Base-by-base conservation (phyloP, 169 alveolate species). In the Babesia caballi region DNA sequence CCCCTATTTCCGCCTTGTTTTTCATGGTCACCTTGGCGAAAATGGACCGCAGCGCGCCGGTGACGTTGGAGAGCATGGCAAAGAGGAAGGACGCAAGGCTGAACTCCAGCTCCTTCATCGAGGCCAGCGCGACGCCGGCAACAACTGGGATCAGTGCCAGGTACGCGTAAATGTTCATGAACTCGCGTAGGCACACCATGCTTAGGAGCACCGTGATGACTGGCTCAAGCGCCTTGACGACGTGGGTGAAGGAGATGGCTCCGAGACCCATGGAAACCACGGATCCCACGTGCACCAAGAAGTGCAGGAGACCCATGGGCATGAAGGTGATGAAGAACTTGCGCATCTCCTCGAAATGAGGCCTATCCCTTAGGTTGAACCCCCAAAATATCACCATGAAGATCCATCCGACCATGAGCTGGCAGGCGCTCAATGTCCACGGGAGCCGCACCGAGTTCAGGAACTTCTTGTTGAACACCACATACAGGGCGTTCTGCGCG, bases 241-340 rank as follows among this genome's bases (percentile, higher is more conserved):
- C 91, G 76, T 91, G 95, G 5, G 94, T 90, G 68, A 91, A 91
- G 12, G 95, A 90, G 17, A 90, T 93, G 14, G 94, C 93, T 2
- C 94, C 94, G 9, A 81, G 53, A 32, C 91, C 90, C 93, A 91
- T 90, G 14, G 94, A 71, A 25, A 87, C 72, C 28, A 91, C 95
- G 0, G 95, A 94, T 2, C 94, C 94, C 41, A 87, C 61, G 76
- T 91, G 95, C 30, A 91, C 95, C 32, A 84, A 57, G 12, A 86
- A 75, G 72, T 91, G 95, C 23, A 85, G 85, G 8, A 84, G 25
- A 19, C 93, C 91, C 58, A 83, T 91, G 2, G 94, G 94, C 23
- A 67, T 49, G 25, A 91, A 73, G 36, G 78, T 76, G 38, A 35
- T 84, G 56, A 84, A 51, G 61, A 91, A 89, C 33, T 63, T 56